Evolutionary conservation across 805 yeast genomes (phyloP).

Genomic region (Candida ascalaphidarum): DNA sequence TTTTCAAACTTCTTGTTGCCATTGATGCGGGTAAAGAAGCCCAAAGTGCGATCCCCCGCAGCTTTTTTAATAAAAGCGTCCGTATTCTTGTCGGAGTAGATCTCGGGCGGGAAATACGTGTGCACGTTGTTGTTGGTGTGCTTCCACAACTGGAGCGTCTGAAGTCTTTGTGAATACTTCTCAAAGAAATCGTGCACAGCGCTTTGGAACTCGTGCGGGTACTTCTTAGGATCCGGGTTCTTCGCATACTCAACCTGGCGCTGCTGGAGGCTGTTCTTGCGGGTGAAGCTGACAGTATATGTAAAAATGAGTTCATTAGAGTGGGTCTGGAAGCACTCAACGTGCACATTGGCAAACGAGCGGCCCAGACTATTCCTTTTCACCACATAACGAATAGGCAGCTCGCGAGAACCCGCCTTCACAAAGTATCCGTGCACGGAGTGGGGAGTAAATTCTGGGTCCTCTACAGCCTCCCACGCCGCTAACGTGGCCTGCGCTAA

Average conservation of each 20-base stretch:
- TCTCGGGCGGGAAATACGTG: conserved; percentile 8
- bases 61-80: too few species aligned
- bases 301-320: conserved; percentile 12
- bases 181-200: conserved; percentile 11
- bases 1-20: neutral
- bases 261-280: conserved; percentile 8
- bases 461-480: conserved; percentile 18
- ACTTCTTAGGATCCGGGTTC: conserved; percentile 5
- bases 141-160: conserved; percentile 5
- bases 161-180: conserved; percentile 8
- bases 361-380: conserved; percentile 12
- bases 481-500: conserved; percentile 28
- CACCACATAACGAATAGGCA: conserved; percentile 16
- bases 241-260: conserved; percentile 6
- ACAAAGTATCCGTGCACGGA: conserved; percentile 26
- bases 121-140: conserved; percentile 9
- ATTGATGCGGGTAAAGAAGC: neutral
- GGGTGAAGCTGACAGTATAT: conserved; percentile 13
- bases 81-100: conserved; percentile 1
- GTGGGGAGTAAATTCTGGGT: conserved; percentile 24
- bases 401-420: conserved; percentile 8
- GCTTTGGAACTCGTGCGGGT: conserved; percentile 14
- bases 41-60: neutral
- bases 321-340: conserved; percentile 13
- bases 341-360: conserved; percentile 15